Evolutionary conservation across 2,329 filamentous ascomycete species (phyloP), one percentile per base, ranked within the genome.

Genomic region (Pseudogymnoascus sp.): DNA sequence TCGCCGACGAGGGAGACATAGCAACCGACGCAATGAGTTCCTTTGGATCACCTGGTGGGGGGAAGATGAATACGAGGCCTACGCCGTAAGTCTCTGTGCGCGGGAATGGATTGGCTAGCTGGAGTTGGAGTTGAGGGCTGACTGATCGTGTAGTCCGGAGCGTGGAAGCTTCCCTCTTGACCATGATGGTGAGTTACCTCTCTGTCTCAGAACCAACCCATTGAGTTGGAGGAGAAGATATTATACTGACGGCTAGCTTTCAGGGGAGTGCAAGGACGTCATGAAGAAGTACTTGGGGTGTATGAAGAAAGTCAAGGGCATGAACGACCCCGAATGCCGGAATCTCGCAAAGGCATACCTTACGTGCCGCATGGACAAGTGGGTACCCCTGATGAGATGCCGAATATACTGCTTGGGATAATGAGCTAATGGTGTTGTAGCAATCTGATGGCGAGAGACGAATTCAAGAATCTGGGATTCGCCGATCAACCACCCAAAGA

Each of bases 111-210:
- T 42, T 16, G 56, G n/a, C 8, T 47, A 5, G 28, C 37, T 14
- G 28, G 18, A 47, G 33, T 21, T n/a, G 12, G 35, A 10, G 31
- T 31, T 59, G 37, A 60, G 25, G 31, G 21, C 42, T 18, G 56
- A 38, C 23, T 47, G 31, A 18, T 62, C 37, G 14, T 62, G 37
- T 69, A 94, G 91, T 63, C 93, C 93, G 4, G 90, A 97, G 75
- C 87, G 92, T 70, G 93, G 93, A 63, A 95, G 91, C 70, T 97
- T 97, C 73, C 93, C 93, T n/a, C 85, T 97, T 63, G 93, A 97
- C 75, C 92, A 97, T 71, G 92, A 96, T 75, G 91, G 85, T 87
- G 77, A 68, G 74, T 66, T 31, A 18, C 21, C 14, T 38, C 59
- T 23, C 28, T 61, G 42, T 25, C 59, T 59, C 25, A 25, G n/a